Base-by-base conservation (phyloP, 1,284 basidiomycete genomes). In the Volvariella surrecta region DNA sequence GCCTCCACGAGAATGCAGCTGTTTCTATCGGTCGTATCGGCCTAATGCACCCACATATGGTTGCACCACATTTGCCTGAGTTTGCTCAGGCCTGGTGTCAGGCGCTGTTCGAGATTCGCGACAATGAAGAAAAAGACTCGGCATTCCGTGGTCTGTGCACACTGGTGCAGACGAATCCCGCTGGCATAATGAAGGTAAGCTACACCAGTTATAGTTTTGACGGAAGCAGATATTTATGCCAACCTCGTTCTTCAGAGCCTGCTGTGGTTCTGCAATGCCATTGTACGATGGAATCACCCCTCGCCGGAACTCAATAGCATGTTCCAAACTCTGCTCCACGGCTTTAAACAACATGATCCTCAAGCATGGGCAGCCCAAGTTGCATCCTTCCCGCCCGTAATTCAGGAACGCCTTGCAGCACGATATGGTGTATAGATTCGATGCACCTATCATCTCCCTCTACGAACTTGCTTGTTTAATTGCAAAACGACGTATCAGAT, bases 121-220 rank as follows among this genome's bases (percentile, higher is more conserved):
- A 99, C 60, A 99, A 99, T 58, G 95, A 99, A 54, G 96, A 99
- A 70, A 99, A 99, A 68, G 96, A 98, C 59, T 96, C 92, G n/a
- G 96, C 96, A 3, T 99, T 99, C 78, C 75, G 93, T 46, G 96
- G 96, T 1, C 78, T 99, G 55, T 99, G 96, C 66, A 91, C 91
- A 44, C 84, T 98, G 48, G 92, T 99, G 51, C 89, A 94, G 63
- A 79, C 81, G 40, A 98, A 98, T 60, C 95, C 95, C 9, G 80
- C 79, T 42, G 93, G 92, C 2, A 89, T 96, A 49, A 78, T 89
- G 40, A 88, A 88, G 73, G 89, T 86, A 47, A 53, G 76, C 63
- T 17, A 13, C 44, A 7, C 7, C 4, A 20, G 7, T 28, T 28
- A 6, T 6, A 6, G 6, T 42, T 42, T 45, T 24, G 17, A 2